Evolutionary conservation across 768 basidiomycete species (phyloP).

Genomic region (Tulasnella sp.): DNA sequence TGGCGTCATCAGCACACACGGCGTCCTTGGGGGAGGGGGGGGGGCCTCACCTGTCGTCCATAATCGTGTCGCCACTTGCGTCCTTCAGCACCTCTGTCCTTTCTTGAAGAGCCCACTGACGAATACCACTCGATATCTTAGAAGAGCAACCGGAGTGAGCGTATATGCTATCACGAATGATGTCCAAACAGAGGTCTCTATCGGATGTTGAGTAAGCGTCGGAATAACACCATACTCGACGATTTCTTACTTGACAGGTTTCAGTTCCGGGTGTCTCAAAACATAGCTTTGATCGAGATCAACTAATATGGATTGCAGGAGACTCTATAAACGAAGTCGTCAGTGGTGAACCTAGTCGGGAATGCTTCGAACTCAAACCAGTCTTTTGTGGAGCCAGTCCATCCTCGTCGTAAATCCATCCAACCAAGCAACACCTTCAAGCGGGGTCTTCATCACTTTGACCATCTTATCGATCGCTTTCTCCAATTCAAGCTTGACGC

Average conservation of each 20-base stretch:
- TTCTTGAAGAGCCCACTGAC: slow-evolving; percentile 33
- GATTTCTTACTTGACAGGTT: slow-evolving; percentile 30
- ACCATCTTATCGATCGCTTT: slow-evolving; percentile 33
- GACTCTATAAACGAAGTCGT: slow-evolving; percentile 29
- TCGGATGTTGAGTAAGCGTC: neutral
- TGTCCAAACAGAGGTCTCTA: slow-evolving; percentile 42
- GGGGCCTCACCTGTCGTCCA: slow-evolving; percentile 27
- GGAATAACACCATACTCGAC: neutral
- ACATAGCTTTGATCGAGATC: slow-evolving; percentile 63
- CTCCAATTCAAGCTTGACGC: slow-evolving; percentile 48
- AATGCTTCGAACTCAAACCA: slow-evolving; percentile 37
- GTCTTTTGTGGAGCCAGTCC: slow-evolving; percentile 50
- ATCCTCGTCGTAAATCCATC: slow-evolving; percentile 41
- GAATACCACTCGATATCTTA: slow-evolving; percentile 35
- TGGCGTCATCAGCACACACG: neutral
- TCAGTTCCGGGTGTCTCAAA: slow-evolving; percentile 30
- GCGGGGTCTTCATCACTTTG: slow-evolving; percentile 12
- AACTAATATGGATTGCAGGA: slow-evolving; percentile 51
- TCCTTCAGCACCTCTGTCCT: neutral
- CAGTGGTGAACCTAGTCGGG: slow-evolving; percentile 1
- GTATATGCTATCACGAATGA: slow-evolving; percentile 43
- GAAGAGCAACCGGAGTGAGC: slow-evolving; percentile 34
- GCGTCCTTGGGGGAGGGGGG: neutral
- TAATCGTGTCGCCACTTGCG: neutral
- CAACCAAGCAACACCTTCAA: slow-evolving; percentile 43